Evolutionary conservation across 371 early-diverging fungal species (phyloP), one percentile per base, ranked within the genome.

Genomic region (Choanephora cucurbitarum): DNA sequence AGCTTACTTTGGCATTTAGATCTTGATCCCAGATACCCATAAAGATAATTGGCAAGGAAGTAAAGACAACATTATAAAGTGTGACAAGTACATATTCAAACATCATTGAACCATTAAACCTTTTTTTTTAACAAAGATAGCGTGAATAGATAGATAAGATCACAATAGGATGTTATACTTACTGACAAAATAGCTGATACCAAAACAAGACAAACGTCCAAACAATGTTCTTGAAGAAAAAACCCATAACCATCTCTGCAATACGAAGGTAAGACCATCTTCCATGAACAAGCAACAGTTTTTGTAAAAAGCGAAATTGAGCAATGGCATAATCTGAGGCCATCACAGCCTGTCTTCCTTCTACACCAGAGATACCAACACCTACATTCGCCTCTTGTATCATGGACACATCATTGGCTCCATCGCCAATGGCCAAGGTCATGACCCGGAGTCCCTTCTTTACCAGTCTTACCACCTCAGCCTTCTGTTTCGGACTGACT

Each of bases 351-450:
- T 95, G 95, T 52, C 91, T 75, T 17, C 97, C 97, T 75, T 96
- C 97, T 49, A 93, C 90, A 60, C 97, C 97, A 19, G 89, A 84
- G 48, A 96, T 94, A 33, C 97, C 97, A 17, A 96, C 75, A 43
- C 96, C 96, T 2, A 96, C 86, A 64, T 95, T 86, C 32, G 97
- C 92, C 62, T 84, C 89, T 72, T 92, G 91, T 48, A 97, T 92
- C 97, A 97, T 97, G 9, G 87, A 82, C 6, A 96, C 95, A 67
- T 97, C 97, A 67, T 97, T 97, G 11, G 94, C 94, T 39, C 95
- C 92, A 73, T 97, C 94, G 19, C 97, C 95, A 28, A 95, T 89
- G 9, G 94, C 88, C 40, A 91, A 60, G 1, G 90, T 89, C 85
- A 92, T 84, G 9, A 85, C 88, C 11, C 83, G 79, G 0, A 75